These are phyloP conservation scores for Cystobasidiopsis lactophilus DNA, from an alignment of 768 basidiomycete species.

Conservation along the genomic window DNA sequence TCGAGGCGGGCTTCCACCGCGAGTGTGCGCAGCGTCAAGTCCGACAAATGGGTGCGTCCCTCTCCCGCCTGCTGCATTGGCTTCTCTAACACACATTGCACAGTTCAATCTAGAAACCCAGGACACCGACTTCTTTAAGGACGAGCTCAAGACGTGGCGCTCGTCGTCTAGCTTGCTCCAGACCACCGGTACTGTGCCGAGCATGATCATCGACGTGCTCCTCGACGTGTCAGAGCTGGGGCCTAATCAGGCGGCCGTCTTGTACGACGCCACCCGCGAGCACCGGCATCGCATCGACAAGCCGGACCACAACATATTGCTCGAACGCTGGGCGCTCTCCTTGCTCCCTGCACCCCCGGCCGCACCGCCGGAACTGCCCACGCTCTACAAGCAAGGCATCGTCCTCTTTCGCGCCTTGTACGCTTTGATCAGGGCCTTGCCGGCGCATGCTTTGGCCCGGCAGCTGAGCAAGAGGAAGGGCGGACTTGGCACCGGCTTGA, in stretches of 20 bases:
- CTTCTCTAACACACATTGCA: too few relatives aligned
- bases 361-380: slow-evolving; percentile 9
- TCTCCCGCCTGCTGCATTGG: not conserved
- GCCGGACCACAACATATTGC: slow-evolving; percentile 4
- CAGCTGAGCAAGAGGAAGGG: slow-evolving; percentile 6
- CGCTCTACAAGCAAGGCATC: slow-evolving; percentile 20
- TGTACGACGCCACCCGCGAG: slow-evolving; percentile 10
- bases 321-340: slow-evolving; percentile 12
- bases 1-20: not conserved
- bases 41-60: slow-evolving; percentile 17
- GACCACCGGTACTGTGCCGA: slow-evolving; percentile 5
- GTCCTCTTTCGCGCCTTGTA: slow-evolving; percentile 16
- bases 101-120: slow-evolving; percentile 21
- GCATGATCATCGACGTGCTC: slow-evolving; percentile 16
- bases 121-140: slow-evolving; percentile 13
- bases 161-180: slow-evolving; percentile 6
- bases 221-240: slow-evolving; percentile 15
- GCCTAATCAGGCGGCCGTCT: slow-evolving; percentile 17
- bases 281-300: slow-evolving; percentile 9
- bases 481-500: slow-evolving; percentile 4
- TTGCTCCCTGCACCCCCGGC: slow-evolving; percentile 5
- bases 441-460: slow-evolving; percentile 1
- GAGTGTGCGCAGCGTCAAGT: not conserved
- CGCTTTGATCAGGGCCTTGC: slow-evolving; percentile 13
- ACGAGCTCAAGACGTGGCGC: slow-evolving; percentile 18